phyloP scores from a whole-genome alignment of 108 stramenopile species.

The Schizochytrium sp. region DNA sequence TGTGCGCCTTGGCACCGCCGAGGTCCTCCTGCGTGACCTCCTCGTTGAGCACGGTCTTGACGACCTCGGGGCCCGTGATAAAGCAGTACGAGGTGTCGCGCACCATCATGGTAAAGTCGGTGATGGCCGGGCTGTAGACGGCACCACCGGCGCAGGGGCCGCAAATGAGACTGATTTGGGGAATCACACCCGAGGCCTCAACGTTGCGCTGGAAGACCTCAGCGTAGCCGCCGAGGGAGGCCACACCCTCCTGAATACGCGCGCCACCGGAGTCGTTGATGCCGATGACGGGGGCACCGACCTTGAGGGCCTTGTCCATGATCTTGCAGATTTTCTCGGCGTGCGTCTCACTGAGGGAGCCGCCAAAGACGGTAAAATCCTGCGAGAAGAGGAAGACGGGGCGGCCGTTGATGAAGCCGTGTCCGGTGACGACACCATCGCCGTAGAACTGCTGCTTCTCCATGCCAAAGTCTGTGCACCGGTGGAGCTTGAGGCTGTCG shows the following conservation, averaged over 20 bases:
- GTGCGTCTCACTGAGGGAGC: slow-evolving; percentile 84
- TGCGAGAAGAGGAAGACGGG: slow-evolving; percentile 80
- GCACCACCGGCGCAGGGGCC: slow-evolving; percentile 85
- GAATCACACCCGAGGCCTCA: slow-evolving; percentile 84
- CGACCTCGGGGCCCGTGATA: slow-evolving; percentile 97
- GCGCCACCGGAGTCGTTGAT: slow-evolving; percentile 98
- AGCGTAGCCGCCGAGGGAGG: slow-evolving; percentile 89
- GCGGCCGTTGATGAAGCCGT: slow-evolving; percentile 62
- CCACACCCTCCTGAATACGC: slow-evolving; percentile 97
- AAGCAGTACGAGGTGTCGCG: slow-evolving; percentile 91
- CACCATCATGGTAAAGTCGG: slow-evolving; percentile 99
- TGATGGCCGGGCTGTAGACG: slow-evolving; percentile 98
- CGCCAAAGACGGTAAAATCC: slow-evolving; percentile 98
- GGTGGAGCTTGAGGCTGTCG: slow-evolving; percentile 86
- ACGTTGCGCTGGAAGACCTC: slow-evolving; percentile 98
- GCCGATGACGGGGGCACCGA: slow-evolving; percentile 93
- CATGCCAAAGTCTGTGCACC: slow-evolving; percentile 97
- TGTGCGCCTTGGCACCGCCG: slow-evolving; percentile 86
- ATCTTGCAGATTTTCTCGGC: slow-evolving; percentile 98
- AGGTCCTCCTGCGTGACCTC: slow-evolving; percentile 90
- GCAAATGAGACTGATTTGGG: slow-evolving; percentile 88
- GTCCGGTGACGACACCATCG: slow-evolving; percentile 78
- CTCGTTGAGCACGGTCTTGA: slow-evolving; percentile 98
- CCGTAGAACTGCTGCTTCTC: slow-evolving; percentile 66
- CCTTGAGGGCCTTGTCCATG: slow-evolving; percentile 91